Evolutionary conservation across 164 flowering plant species (phyloP).

Genomic region (Houttuynia cordata): DNA sequence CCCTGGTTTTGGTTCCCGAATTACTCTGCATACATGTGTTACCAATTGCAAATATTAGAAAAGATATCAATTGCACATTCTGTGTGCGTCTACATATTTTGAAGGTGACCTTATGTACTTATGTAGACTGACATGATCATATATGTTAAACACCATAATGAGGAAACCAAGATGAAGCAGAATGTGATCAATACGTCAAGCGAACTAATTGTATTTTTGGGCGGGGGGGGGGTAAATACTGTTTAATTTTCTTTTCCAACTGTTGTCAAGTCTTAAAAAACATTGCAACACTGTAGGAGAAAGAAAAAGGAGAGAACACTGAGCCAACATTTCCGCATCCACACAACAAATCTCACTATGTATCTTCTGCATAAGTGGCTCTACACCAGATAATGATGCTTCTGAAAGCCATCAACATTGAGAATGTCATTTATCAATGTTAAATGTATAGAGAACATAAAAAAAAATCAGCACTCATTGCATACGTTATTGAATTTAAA

Average conservation of each 20-base stretch:
- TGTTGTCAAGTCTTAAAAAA: too few relatives aligned
- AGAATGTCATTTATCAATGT: not conserved
- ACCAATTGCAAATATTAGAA: not conserved
- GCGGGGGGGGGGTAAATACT: too few relatives aligned
- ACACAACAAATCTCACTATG: slow-evolving; percentile 81
- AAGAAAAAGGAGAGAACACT: slow-evolving; percentile 12
- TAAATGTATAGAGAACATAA: too few relatives aligned
- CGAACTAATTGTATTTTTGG: too few relatives aligned
- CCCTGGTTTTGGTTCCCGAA: slow-evolving; percentile 94
- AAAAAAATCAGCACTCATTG: not conserved
- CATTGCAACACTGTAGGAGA: not conserved
- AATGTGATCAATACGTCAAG: too few relatives aligned
- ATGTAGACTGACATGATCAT: too few relatives aligned
- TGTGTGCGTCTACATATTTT: too few relatives aligned
- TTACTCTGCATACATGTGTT: slow-evolving; percentile 47
- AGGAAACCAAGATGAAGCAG: not conserved
- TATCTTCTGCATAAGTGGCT: slow-evolving; percentile 96
- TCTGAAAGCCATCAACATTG: slow-evolving; percentile 27
- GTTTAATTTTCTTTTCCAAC: too few relatives aligned
- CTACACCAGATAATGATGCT: slow-evolving; percentile 93
- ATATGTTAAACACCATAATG: not conserved
- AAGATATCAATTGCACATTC: not conserved
- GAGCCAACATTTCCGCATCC: slow-evolving; percentile 77
- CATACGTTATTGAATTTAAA: too few relatives aligned
- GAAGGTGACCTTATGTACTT: too few relatives aligned